phyloP scores from a whole-genome alignment of 768 basidiomycete genomes.

The Boletus insuetus region DNA sequence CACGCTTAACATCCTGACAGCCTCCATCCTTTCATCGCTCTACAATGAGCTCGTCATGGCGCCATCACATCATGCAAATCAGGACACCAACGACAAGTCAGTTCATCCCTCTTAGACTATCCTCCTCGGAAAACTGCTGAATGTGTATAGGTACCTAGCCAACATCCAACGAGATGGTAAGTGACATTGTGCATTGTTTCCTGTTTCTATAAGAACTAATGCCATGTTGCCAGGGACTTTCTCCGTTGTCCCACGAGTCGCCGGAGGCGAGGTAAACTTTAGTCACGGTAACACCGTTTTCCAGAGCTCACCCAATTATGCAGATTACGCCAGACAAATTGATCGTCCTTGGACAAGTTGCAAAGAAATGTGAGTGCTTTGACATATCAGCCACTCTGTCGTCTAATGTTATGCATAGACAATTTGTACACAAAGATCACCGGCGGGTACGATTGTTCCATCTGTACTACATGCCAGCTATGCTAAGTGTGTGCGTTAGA shows the following conservation, averaged over 20 bases:
- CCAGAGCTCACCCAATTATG: not conserved
- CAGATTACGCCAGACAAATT: conserved; percentile 62
- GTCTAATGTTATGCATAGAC: conserved; percentile 25
- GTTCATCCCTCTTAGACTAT: not conserved
- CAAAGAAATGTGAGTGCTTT: conserved; percentile 50
- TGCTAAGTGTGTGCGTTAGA: conserved; percentile 17
- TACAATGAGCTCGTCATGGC: conserved; percentile 67
- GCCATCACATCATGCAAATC: conserved; percentile 61
- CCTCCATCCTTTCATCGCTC: conserved; percentile 43
- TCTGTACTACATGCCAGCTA: not conserved
- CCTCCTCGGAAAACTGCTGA: not conserved
- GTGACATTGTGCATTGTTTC: not conserved
- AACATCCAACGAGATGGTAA: conserved; percentile 69
- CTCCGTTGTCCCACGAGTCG: conserved; percentile 67
- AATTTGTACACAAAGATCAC: conserved; percentile 64
- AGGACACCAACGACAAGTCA: conserved; percentile 63
- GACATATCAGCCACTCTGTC: not conserved
- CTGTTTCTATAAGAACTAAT: not conserved
- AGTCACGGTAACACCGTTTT: not conserved
- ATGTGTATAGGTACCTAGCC: conserved; percentile 47
- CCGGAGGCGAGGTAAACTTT: conserved; percentile 56
- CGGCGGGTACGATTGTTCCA: conserved; percentile 28
- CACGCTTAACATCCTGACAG: conserved; percentile 9
- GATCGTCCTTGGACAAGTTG: conserved; percentile 61
- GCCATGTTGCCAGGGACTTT: conserved; percentile 46